Percentiles rank a stretch among this genome's conserved stretches.
phyloP scores from a whole-genome alignment of 768 basidiomycete genomes.

The Amanita subjunquillea region DNA sequence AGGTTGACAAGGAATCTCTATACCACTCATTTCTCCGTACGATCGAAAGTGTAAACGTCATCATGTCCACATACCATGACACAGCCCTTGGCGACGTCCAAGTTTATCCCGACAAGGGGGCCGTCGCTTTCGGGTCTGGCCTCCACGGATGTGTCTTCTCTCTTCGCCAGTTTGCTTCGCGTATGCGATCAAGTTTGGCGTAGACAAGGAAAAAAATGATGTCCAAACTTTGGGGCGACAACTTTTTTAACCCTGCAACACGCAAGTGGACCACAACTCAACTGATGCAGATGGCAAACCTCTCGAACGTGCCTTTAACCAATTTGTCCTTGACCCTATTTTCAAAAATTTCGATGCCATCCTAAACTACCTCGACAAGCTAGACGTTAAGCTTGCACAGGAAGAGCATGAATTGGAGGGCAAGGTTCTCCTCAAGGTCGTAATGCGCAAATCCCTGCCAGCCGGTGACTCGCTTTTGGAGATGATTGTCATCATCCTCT shows the following conservation, averaged over 20 bases:
- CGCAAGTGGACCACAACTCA: conserved; percentile 90
- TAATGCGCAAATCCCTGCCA: conserved; percentile 99
- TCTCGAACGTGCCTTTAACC: conserved; percentile 98
- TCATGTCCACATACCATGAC: conserved; percentile 96
- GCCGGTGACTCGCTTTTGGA: conserved; percentile 97
- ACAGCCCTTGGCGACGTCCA: conserved; percentile 93
- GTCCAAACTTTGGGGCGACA: conserved; percentile 96
- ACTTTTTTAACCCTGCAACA: conserved; percentile 96
- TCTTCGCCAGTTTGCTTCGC: conserved; percentile 89
- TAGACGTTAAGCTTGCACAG: conserved; percentile 79
- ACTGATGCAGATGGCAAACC: conserved; percentile 72
- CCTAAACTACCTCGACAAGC: conserved; percentile 99
- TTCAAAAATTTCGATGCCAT: conserved; percentile 97
- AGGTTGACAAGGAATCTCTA: conserved; percentile 92
- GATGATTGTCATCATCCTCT: conserved; percentile 99
- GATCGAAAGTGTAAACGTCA: conserved; percentile 96
- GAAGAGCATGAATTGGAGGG: conserved; percentile 93
- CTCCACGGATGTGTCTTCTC: conserved; percentile 99
- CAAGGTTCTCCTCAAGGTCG: conserved; percentile 89
- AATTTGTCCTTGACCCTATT: conserved; percentile 98
- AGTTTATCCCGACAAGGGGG: conserved; percentile 97
- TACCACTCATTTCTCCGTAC: conserved; percentile 98
- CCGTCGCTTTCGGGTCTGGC: conserved; percentile 98
- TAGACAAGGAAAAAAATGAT: conserved; percentile 98
- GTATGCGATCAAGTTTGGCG: conserved; percentile 99